Evolutionary conservation across 2,329 filamentous ascomycete species (phyloP), one percentile per base, ranked within the genome.

Genomic region (Fusarium pseudoanthophilum): DNA sequence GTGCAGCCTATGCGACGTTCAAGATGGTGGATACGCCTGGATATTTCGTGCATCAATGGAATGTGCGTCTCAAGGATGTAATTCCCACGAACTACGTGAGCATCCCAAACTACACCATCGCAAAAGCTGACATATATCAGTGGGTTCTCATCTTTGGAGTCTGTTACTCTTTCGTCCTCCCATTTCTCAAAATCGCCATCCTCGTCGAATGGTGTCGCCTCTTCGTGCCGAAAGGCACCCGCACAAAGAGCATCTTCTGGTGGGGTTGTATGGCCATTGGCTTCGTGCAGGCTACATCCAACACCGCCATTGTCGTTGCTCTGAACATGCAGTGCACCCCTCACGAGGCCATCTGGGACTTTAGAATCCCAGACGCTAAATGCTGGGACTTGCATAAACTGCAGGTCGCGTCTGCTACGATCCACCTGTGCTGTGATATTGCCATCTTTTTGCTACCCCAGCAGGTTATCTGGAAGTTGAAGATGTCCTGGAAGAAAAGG

Each of bases 191-290:
- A 63, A 78, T 77, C 5, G 81, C 82, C 18, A 84, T 86, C 52
- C 77, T 86, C 18, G 51, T 84, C 14, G 83, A 86, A 61, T 86
- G 85, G 84, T 78, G 76, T n/a, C 77, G 80, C 11, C 69, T 84
- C 10, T 82, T 85, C 49, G 79, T 80, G 11, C 75, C 79, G 2
- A 59, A 48, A 37, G 74, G 74, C 26, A 67, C 57, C 4, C 45
- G 59, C 11, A 60, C 40, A 20, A 75, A 73, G 13, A 80, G 66
- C 37, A 26, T 64, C 11, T 83, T 84, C 61, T 84, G 80, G 78
- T 82, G 79, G 79, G 79, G 76, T 2, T 83, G 78, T 66, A 65
- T 79, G 49, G 16, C 64, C 14, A 66, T 83, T 16, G 79, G 78
- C 20, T 65, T 65, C 8, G 14, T 83, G 11, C 83, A 85, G 59